A percentile compares a stretch with the other conserved stretches of the same genome.
Evolutionary conservation across 768 basidiomycete genomes (phyloP).

Genomic region (Kwoniella mangroviensis): DNA sequence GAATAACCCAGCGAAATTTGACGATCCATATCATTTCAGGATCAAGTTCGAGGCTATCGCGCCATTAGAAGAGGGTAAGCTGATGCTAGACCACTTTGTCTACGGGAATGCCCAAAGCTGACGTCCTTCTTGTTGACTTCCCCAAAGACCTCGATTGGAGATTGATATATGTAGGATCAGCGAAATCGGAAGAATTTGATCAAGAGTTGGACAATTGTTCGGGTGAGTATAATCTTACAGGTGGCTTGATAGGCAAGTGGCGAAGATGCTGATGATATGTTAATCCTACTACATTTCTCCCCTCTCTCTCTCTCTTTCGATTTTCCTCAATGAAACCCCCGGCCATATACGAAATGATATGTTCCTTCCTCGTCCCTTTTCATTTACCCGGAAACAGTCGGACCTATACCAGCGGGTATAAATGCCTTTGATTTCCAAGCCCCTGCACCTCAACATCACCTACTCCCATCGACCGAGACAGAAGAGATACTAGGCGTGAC

Average conservation of each 20-base stretch:
- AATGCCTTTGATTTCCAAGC: constrained; percentile 98
- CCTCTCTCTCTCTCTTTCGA: too few relatives aligned
- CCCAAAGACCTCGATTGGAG: constrained; percentile 91
- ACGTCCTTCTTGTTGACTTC: too few relatives aligned
- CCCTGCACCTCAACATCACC: constrained; percentile 76
- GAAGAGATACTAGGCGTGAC: constrained; percentile 95
- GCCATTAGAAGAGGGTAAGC: constrained; percentile 79
- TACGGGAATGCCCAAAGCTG: too few relatives aligned
- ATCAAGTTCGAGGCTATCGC: constrained; percentile 98
- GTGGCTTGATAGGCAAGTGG: background rate
- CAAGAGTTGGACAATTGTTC: constrained; percentile 98
- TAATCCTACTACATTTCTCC: background rate
- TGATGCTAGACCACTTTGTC: too few relatives aligned
- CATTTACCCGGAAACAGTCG: too few relatives aligned
- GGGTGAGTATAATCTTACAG: constrained; percentile 39
- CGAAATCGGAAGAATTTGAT: constrained; percentile 86
- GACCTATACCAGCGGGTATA: constrained; percentile 93
- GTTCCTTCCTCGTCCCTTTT: too few relatives aligned
- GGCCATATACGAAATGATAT: too few relatives aligned
- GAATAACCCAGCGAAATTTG: constrained; percentile 90
- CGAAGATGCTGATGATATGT: background rate
- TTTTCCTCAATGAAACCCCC: too few relatives aligned
- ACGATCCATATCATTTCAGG: constrained; percentile 86
- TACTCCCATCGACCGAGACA: constrained; percentile 68
- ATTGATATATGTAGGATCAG: constrained; percentile 94